phyloP scores from a whole-genome alignment of 208 protist species.

The Polymyxa betae region DNA sequence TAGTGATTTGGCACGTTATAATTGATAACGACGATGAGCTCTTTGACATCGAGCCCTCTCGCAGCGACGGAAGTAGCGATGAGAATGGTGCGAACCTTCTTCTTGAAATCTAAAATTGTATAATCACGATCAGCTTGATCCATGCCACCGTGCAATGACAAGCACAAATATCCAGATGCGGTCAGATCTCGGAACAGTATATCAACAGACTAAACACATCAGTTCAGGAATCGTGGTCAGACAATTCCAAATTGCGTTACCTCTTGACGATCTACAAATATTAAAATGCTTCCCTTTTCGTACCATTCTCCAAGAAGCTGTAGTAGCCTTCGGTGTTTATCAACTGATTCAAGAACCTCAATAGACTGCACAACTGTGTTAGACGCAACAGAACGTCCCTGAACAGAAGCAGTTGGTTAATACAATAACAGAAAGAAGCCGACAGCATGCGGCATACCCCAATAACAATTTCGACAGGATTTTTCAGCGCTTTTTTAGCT shows the following conservation, averaged over 20 bases:
- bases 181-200: constrained; percentile 30
- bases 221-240: neutral
- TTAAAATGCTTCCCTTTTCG: constrained; percentile 72
- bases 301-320: constrained; percentile 74
- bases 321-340: constrained; percentile 75
- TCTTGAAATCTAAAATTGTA: constrained; percentile 80
- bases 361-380: constrained; percentile 69
- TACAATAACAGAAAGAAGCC: neutral
- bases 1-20: constrained; percentile 82
- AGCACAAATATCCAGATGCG: constrained; percentile 54
- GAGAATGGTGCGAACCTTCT: constrained; percentile 68
- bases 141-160: constrained; percentile 80
- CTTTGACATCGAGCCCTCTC: constrained; percentile 83
- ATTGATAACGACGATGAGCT: constrained; percentile 82
- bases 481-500: constrained; percentile 64
- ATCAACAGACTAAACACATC: constrained; percentile 30
- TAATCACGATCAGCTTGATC: constrained; percentile 82
- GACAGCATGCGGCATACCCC: constrained; percentile 59
- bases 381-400: constrained; percentile 63
- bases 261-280: constrained; percentile 83
- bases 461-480: constrained; percentile 72
- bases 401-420: neutral
- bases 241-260: neutral
- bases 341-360: constrained; percentile 71
- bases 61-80: constrained; percentile 81